phyloP scores from a whole-genome alignment of 2,329 filamentous ascomycete genomes.

The Penicillium glabrum region DNA sequence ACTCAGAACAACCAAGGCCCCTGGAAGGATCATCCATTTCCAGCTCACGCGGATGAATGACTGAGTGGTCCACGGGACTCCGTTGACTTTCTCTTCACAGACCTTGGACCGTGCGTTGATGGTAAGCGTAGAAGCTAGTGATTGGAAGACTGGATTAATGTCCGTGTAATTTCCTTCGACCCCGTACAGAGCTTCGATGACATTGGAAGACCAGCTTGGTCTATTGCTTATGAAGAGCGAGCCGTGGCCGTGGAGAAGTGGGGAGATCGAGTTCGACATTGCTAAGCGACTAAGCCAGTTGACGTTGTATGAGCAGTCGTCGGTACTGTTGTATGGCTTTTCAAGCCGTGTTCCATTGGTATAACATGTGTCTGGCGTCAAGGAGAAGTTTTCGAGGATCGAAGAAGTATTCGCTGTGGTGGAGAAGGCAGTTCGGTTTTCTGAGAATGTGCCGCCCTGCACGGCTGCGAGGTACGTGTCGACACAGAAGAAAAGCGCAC shows the following conservation, averaged over 20 bases:
- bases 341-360: slow-evolving; percentile 12
- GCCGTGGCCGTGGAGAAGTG: slow-evolving; percentile 19
- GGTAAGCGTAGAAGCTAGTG: slow-evolving; percentile 17
- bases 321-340: slow-evolving; percentile 2
- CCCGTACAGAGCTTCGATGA: slow-evolving; percentile 22
- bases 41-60: slow-evolving; percentile 25
- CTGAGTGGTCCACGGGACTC: slow-evolving; percentile 19
- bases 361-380: slow-evolving; percentile 25
- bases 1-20: slow-evolving; percentile 44
- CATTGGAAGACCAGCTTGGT: slow-evolving; percentile 21
- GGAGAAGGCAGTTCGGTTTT: slow-evolving; percentile 10
- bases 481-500: slow-evolving; percentile 25
- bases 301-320: slow-evolving; percentile 21
- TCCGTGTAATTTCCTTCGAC: slow-evolving; percentile 18
- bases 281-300: slow-evolving; percentile 19
- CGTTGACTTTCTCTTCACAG: slow-evolving; percentile 12
- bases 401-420: slow-evolving; percentile 14
- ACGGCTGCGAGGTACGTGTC: slow-evolving; percentile 21
- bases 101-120: slow-evolving; percentile 21
- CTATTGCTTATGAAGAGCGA: slow-evolving; percentile 19
- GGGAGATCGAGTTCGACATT: slow-evolving; percentile 18
- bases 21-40: slow-evolving; percentile 24
- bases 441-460: slow-evolving; percentile 15
- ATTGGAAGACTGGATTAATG: slow-evolving; percentile 17
- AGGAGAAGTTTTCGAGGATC: background rate